Evolutionary conservation across 2,329 filamentous ascomycete genomes (phyloP).

Genomic region (Metarhizium humberi): DNA sequence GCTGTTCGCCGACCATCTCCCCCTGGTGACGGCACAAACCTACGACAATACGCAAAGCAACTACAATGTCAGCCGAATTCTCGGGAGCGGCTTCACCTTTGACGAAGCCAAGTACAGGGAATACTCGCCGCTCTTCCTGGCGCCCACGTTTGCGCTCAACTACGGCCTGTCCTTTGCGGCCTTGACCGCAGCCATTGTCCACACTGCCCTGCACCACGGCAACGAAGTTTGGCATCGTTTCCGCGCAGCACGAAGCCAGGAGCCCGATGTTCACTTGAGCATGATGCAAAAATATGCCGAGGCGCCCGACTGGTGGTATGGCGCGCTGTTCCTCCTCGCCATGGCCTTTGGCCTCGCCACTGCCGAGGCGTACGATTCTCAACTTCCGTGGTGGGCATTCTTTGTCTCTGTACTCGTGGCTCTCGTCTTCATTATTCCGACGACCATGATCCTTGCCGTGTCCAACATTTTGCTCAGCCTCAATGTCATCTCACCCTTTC

Average conservation of each 20-base stretch:
- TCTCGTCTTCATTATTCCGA: too few species aligned
- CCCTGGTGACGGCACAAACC: too few species aligned
- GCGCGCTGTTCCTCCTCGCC: slow-evolving; percentile 5
- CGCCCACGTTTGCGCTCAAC: slow-evolving; percentile 34
- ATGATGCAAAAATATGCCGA: slow-evolving; percentile 22
- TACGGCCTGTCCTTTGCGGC: slow-evolving; percentile 34
- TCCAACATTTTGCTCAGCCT: slow-evolving; percentile 23
- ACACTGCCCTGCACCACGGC: slow-evolving; percentile 7
- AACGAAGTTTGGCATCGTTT: too few species aligned
- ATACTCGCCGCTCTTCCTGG: slow-evolving; percentile 27
- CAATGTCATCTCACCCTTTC: too few species aligned
- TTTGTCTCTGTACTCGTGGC: too few species aligned
- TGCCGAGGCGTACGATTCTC: slow-evolving; percentile 14
- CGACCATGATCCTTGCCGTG: slow-evolving; percentile 21
- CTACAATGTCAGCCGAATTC: too few species aligned
- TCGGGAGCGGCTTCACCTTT: too few species aligned
- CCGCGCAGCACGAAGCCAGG: slow-evolving; percentile 24
- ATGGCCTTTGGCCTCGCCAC: slow-evolving; percentile 23
- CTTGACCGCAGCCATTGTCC: slow-evolving; percentile 33
- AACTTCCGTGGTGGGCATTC: background rate
- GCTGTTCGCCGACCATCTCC: too few species aligned
- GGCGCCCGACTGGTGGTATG: too few species aligned
- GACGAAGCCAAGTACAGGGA: too few species aligned
- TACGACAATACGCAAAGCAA: too few species aligned
- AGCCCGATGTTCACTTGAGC: slow-evolving; percentile 24